Evolutionary conservation across 441 rosid genomes (phyloP).

Genomic region (Corymbia citriodora): DNA sequence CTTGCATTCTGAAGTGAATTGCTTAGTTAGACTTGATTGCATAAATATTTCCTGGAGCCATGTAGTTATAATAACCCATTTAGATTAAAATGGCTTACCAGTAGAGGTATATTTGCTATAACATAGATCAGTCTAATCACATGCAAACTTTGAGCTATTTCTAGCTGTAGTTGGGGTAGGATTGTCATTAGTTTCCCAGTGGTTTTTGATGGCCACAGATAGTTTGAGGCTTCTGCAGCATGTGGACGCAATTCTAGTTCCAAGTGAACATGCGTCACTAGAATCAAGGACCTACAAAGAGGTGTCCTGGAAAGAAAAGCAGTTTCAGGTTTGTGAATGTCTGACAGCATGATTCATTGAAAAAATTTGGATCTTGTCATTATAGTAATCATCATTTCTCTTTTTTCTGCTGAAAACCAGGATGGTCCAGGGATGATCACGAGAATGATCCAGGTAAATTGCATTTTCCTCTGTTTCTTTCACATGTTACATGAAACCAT

Average conservation of each 20-base stretch:
- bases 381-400: not conserved
- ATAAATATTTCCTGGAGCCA: not conserved
- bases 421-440: conserved; percentile 67
- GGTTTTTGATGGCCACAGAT: conserved; percentile 28
- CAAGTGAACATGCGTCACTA: conserved; percentile 44
- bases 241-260: conserved; percentile 62
- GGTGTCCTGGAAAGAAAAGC: conserved; percentile 68
- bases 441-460: conserved; percentile 52
- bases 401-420: conserved; percentile 9
- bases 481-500: not conserved
- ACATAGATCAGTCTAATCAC: not conserved
- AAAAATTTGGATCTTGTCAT: not conserved
- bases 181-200: not conserved
- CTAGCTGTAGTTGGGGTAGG: not conserved
- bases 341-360: not conserved
- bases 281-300: conserved; percentile 34
- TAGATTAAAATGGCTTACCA: not conserved
- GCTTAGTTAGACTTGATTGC: not conserved
- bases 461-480: not conserved
- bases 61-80: not conserved
- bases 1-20: not conserved
- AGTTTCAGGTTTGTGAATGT: conserved; percentile 35
- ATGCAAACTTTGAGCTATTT: not conserved
- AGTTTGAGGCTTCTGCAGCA: conserved; percentile 83
- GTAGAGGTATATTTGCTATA: not conserved